phyloP scores from a whole-genome alignment of 345 rosid genomes.

The Carallia brachiata region DNA sequence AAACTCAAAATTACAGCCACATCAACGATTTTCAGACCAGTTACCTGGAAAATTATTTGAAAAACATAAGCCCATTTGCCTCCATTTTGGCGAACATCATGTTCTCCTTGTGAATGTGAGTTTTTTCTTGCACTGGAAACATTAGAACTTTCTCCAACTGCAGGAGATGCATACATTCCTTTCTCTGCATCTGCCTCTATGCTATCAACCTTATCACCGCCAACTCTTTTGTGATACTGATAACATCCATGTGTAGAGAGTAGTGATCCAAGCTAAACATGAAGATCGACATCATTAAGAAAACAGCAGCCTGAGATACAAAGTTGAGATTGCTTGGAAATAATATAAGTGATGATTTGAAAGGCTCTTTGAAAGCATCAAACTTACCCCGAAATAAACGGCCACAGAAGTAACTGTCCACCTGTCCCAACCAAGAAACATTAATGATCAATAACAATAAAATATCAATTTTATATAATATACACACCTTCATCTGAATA shows the following conservation, averaged over 20 bases:
- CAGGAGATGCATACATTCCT: slow-evolving; percentile 30
- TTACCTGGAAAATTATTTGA: slow-evolving; percentile 90
- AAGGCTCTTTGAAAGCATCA: slow-evolving; percentile 9
- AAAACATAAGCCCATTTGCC: slow-evolving; percentile 59
- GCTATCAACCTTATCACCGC: slow-evolving; percentile 63
- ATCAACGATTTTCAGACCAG: not conserved
- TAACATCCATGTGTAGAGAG: slow-evolving; percentile 79
- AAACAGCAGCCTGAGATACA: not conserved
- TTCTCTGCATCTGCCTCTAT: slow-evolving; percentile 74
- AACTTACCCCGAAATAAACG: slow-evolving; percentile 76
- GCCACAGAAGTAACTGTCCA: slow-evolving; percentile 83
- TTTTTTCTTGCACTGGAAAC: slow-evolving; percentile 32
- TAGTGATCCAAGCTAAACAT: slow-evolving; percentile 64
- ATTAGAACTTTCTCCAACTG: slow-evolving; percentile 19
- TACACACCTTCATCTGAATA: no score
- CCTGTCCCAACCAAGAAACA: slow-evolving; percentile 47
- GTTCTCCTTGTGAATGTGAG: slow-evolving; percentile 21
- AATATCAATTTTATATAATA: not conserved
- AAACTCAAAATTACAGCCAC: not conserved
- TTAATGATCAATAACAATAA: not conserved
- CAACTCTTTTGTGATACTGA: slow-evolving; percentile 51
- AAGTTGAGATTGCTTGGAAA: not conserved
- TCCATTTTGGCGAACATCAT: slow-evolving; percentile 47
- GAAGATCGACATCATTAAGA: not conserved
- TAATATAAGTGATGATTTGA: not conserved